phyloP scores from a whole-genome alignment of 345 rosid species.

The Acer negundo region DNA sequence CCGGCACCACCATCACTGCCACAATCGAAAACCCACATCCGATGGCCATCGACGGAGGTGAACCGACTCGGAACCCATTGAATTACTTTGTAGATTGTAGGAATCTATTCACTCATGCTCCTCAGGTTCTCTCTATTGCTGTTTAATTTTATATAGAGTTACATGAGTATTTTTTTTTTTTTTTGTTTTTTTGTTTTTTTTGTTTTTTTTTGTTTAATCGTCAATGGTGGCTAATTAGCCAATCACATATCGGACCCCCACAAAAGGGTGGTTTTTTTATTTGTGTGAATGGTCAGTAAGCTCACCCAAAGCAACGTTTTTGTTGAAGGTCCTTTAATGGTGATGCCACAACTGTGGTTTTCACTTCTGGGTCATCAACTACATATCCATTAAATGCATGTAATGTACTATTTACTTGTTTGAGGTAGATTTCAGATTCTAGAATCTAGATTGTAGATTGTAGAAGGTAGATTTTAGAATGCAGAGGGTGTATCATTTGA shows the following conservation, averaged over 20 bases:
- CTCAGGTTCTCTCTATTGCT: background rate
- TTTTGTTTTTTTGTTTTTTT: background rate
- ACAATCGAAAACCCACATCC: constrained; percentile 22
- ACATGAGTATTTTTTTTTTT: background rate
- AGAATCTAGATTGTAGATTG: no score
- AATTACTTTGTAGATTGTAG: background rate
- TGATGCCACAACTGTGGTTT: constrained; percentile 28
- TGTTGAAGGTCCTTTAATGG: constrained; percentile 26
- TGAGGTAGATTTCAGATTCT: no score
- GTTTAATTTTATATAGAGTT: background rate
- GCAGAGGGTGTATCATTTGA: no score
- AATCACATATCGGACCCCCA: constrained; percentile 35
- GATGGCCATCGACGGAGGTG: background rate
- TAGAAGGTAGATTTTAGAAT: no score
- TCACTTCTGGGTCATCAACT: constrained; percentile 37
- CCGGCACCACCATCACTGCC: background rate
- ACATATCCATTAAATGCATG: background rate
- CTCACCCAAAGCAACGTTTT: constrained; percentile 37
- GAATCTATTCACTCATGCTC: background rate
- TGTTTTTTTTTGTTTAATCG: background rate
- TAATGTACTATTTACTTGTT: no score
- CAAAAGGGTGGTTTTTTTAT: constrained; percentile 24
- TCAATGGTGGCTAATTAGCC: constrained; percentile 52
- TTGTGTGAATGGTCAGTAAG: constrained; percentile 70
- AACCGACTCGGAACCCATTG: background rate